Base-by-base conservation (phyloP, 225 moss, liverwort and hornwort genomes). In the Ulota crispa region DNA sequence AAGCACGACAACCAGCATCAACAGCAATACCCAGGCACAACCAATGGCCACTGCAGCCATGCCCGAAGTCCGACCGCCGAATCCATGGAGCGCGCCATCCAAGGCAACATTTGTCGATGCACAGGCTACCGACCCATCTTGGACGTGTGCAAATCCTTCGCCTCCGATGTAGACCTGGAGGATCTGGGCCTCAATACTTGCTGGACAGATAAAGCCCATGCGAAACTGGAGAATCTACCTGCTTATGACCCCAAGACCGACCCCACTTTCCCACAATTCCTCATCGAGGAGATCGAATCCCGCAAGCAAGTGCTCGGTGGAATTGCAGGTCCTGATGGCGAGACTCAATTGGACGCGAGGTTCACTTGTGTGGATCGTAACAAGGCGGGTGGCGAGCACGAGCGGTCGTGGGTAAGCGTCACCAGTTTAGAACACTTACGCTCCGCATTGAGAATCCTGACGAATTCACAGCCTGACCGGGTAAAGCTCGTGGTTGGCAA, bases 401-500 rank as follows among this genome's bases (percentile, higher is more conserved):
- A 76, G 75, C 86, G 84, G 34, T 64, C 69, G 14, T 95, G 92
- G 92, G 80, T 83, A 43, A 88, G 80, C n/a, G 80, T 83, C n/a
- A 60, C 64, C 28, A 84, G 81, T 54, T 70, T 90, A 19, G n/a
- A 71, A 31, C 82, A 93, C 47, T 47, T 83, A 8, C 73, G 69
- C 18, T 34, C 70, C 23, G 31, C 80, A 1, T 19, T 86, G 68
- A 62, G 76, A 62, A 9, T n/a, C n/a, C n/a, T 23, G 39, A 32
- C 76, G 6, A 63, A 72, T 4, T 68, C 47, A 3, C 81, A 52
- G 67, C 56, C 68, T 0, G 41, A 78, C 32, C 57, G 78, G 28
- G 88, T 91, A 70, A 88, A 91, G 45, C 81, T 93, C 45, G 89
- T 95, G 18, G 93, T 91, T 60, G 93, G 93, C 54, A 92, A 93